Evolutionary conservation across 768 basidiomycete species (phyloP).

Genomic region (Mycena metata): DNA sequence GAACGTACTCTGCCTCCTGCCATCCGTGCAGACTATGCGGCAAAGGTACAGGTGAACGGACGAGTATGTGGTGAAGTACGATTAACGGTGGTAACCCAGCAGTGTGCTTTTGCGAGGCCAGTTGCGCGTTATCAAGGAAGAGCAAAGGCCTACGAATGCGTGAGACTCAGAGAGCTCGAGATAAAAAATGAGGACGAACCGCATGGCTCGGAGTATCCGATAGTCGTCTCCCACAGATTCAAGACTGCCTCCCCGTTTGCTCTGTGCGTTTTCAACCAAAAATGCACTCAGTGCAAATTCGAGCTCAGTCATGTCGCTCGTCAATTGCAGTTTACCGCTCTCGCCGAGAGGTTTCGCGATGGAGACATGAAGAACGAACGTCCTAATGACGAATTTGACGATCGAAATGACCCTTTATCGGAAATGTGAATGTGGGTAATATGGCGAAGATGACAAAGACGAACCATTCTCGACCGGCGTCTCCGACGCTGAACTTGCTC

Average conservation of each 20-base stretch:
- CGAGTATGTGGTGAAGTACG: constrained; percentile 92
- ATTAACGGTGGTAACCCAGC: constrained; percentile 87
- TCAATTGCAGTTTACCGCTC: constrained; percentile 92
- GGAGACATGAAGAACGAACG: constrained; percentile 94
- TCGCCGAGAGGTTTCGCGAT: constrained; percentile 94
- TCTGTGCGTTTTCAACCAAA: constrained; percentile 68
- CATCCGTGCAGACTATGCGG: constrained; percentile 93
- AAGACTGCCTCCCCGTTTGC: constrained; percentile 74
- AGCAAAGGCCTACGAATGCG: constrained; percentile 75
- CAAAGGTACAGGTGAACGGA: constrained; percentile 86
- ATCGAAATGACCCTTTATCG: constrained; percentile 70
- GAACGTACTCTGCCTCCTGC: constrained; percentile 96
- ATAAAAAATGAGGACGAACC: constrained; percentile 58
- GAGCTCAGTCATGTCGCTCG: constrained; percentile 95
- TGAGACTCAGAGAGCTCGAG: constrained; percentile 8
- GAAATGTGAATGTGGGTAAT: constrained; percentile 1
- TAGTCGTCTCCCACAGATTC: constrained; percentile 91
- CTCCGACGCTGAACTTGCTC: constrained; percentile 77
- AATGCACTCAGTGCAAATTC: constrained; percentile 93
- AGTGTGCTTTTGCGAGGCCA: constrained; percentile 77
- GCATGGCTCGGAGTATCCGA: constrained; percentile 84
- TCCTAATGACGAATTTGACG: constrained; percentile 83
- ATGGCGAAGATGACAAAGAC: constrained; percentile 24
- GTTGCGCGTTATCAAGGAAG: constrained; percentile 84
- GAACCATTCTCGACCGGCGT: constrained; percentile 82